Evolutionary conservation across 192 early-diverging fungal species (phyloP), one percentile per base, ranked within the genome.

Genomic region (Coemansia nantahalensis): DNA sequence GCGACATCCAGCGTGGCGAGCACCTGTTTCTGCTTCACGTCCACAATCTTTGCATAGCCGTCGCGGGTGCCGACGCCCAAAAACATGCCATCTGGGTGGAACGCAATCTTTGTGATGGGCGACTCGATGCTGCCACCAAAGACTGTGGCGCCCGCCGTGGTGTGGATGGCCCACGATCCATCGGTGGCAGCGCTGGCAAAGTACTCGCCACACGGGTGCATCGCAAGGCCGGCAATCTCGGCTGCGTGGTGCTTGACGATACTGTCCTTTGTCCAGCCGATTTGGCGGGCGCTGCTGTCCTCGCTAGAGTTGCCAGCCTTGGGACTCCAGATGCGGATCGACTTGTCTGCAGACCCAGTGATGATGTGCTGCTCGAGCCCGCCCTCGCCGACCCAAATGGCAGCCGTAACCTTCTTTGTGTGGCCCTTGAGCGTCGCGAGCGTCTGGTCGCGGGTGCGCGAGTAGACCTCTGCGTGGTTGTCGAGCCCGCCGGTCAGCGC

Each of bases 31-130:
- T 67, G 71, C 52, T 85, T 91, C 45, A 94, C 68, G 67, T 97
- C 93, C 83, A 92, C 89, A 37, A 97, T 84, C 22, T 83, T 82
- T 19, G 94, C 80, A 35, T 78, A 60, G 2, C 82, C 80, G 39
- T 92, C 86, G 28, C 62, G 44, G 0, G 86, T 87, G 36, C 89
- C 92, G 5, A 90, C 83, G 10, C 79, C 94, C 21, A 94, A 51
- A 39, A 99, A 83, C 45, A 89, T 70, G 55, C 93, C 94, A 65
- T 99, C 96, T 2, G 94, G 94, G 70, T 97, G 96, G 79, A 95
- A 91, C n/a, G 60, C 59, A 11, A 64, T 48, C 26, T 46, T 18
- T 12, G 74, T 40, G 14, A 73, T 45, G 1, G 40, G 59, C 8
- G 71, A 46, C 14, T 67, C 65, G n/a, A 75, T 45, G 1, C 28